Evolutionary conservation across 371 early-diverging fungal genomes (phyloP).

Genomic region (Mortierella sp.): DNA sequence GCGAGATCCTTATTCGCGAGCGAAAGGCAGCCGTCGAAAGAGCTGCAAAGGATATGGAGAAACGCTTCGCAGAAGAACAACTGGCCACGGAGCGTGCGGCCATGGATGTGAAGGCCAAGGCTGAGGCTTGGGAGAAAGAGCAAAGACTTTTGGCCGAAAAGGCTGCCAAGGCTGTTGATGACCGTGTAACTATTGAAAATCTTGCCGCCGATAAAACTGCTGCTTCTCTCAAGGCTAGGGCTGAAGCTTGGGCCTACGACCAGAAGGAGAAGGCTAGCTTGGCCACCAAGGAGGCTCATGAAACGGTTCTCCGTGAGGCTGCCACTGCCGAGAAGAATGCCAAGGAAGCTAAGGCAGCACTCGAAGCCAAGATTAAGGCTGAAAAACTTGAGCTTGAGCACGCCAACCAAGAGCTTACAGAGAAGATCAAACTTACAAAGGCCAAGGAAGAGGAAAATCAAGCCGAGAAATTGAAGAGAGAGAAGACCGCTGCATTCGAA

Average conservation of each 20-base stretch:
- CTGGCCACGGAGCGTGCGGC: constrained; percentile 33
- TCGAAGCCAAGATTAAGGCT: constrained; percentile 23
- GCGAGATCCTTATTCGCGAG: constrained; percentile 33
- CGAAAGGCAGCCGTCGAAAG: constrained; percentile 45
- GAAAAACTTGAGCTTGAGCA: constrained; percentile 27
- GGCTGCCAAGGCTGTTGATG: constrained; percentile 32
- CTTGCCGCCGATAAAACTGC: constrained; percentile 24
- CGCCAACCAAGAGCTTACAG: constrained; percentile 21
- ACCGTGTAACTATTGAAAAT: constrained; percentile 26
- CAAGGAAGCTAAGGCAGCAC: constrained; percentile 30
- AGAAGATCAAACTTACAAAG: constrained; percentile 28
- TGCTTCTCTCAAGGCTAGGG: constrained; percentile 26
- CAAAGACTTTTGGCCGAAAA: constrained; percentile 29
- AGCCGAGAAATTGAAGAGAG: constrained; percentile 17
- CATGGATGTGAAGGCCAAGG: constrained; percentile 30
- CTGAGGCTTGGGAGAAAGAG: constrained; percentile 38
- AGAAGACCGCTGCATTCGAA: constrained; percentile 27
- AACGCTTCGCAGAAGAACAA: constrained; percentile 32
- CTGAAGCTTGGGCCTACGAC: constrained; percentile 43
- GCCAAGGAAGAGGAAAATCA: constrained; percentile 26
- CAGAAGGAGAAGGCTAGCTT: constrained; percentile 28
- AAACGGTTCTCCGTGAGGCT: constrained; percentile 22
- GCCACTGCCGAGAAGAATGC: constrained; percentile 34
- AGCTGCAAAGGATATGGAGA: constrained; percentile 38
- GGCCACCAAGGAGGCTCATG: constrained; percentile 24